Conservation (phyloP, 306 rosid genomes). For the Echinosophora koreensis region DNA sequence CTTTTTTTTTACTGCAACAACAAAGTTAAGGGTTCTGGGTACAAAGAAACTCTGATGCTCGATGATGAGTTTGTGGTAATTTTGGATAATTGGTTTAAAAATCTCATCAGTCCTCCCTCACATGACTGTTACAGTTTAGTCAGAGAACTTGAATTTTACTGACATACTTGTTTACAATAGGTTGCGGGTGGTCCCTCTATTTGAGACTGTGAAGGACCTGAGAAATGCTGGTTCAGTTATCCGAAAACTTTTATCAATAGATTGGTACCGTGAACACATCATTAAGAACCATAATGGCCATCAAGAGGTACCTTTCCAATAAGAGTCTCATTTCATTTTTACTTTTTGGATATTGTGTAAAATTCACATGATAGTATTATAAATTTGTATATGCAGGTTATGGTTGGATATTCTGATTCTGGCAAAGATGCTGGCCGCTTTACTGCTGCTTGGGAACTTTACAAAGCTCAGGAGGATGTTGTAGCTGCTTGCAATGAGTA, state of each 20-base stretch:
- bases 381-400: conserved; percentile 69
- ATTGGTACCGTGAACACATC: conserved; percentile 88
- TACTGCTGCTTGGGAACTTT: conserved; percentile 97
- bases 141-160: conserved; percentile 25
- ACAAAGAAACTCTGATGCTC: conserved; percentile 18
- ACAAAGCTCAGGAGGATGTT: conserved; percentile 98
- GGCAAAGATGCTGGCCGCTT: conserved; percentile 99
- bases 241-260: conserved; percentile 80
- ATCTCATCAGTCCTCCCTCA: neutral
- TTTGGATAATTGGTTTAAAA: conserved; percentile 15
- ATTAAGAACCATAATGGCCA: conserved; percentile 80
- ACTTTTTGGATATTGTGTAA: conserved; percentile 14
- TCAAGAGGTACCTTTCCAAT: conserved; percentile 75
- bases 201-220: conserved; percentile 94
- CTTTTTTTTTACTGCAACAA: conserved; percentile 15
- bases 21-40: conserved; percentile 19
- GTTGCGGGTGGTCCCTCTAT: conserved; percentile 95
- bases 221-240: conserved; percentile 91
- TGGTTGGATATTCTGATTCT: conserved; percentile 98
- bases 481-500: conserved; percentile 90
- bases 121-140: neutral
- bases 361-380: conserved; percentile 35
- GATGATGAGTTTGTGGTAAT: conserved; percentile 13
- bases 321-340: conserved; percentile 14
- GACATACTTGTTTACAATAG: conserved; percentile 51